Evolutionary conservation across 345 rosid genomes (phyloP), one percentile per base, ranked within the genome.

Genomic region (Murraya koenigii): DNA sequence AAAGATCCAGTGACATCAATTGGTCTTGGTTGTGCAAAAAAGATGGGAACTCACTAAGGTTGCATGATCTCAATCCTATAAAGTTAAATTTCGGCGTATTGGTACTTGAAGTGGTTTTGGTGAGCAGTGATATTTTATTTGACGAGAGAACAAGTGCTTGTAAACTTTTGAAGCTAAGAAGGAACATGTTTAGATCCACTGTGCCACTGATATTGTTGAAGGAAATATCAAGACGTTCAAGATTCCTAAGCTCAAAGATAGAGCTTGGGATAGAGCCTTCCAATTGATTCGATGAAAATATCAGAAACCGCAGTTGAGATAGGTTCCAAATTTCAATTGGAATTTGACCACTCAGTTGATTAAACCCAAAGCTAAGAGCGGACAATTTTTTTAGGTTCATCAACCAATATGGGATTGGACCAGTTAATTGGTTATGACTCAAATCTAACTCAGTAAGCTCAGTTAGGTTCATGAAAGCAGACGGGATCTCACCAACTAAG

Each of bases 61-160:
- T 30, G 63, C 80, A 82, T 9, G 69, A 59, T 8, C 52, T 75
- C 38, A 74, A 26, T 9, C 76, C 25, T 5, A 72, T 23, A 39
- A 2, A 22, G 0, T 0, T 1, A 33, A 77, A 64, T 17, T 66
- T 35, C 7, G 26, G 68, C 25, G 5, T 39, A 67, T 1, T 62
- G 36, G n/a, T 7, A 49, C n/a, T 20, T 44, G 4, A 1, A 0
- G 14, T 19, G 30, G 28, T 30, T 3, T 39, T 20, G 0, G 9
- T 49, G 1, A 49, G 0, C 5, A 49, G 1, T 49, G 55, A 49
- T 19, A 49, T 13, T 1, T 49, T 49, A 4, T 49, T 49, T 13
- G 55, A 49, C 32, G 32, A 30, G 32, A 30, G 32, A 30, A 30
- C 2, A 1, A 30, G 2, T 30, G 2, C 2, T 30, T 11, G 19